A percentile compares a stretch with the other conserved stretches of the same genome.
These are phyloP conservation scores for Hyaloscypha variabilis DNA, from an alignment of 495 filamentous ascomycete genomes.

Conservation along the genomic window DNA sequence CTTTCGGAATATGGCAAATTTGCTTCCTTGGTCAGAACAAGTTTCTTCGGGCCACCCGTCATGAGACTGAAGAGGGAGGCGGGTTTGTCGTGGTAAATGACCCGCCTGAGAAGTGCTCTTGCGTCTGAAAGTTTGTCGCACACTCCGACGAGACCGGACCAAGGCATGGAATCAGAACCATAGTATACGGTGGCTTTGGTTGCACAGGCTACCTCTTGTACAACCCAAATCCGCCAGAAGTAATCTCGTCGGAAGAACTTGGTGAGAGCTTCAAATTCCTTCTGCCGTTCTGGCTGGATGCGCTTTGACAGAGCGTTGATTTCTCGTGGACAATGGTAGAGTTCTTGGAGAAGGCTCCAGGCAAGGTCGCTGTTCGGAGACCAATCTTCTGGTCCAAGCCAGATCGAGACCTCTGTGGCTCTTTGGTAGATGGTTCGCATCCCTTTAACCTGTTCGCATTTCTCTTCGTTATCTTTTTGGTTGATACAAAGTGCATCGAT, in stretches of 20 bases:
- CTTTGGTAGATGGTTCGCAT: slow-evolving; percentile 24
- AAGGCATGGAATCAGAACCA: slow-evolving; percentile 3
- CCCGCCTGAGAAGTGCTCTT: background rate
- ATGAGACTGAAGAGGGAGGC: background rate
- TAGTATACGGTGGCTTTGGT: background rate
- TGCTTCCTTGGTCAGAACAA: background rate
- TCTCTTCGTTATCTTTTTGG: slow-evolving; percentile 21
- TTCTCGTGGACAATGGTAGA: background rate
- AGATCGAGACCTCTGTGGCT: slow-evolving; percentile 12
- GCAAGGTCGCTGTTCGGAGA: background rate
- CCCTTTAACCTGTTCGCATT: slow-evolving; percentile 15
- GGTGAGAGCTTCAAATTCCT: background rate
- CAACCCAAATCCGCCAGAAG: slow-evolving; percentile 4
- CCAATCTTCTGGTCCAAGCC: slow-evolving; percentile 11
- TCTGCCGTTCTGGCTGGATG: background rate
- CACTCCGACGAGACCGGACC: background rate
- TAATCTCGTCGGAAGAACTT: background rate
- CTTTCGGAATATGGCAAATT: background rate
- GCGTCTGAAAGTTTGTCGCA: background rate
- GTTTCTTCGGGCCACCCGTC: background rate
- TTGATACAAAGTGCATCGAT: slow-evolving; percentile 26
- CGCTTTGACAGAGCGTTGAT: background rate
- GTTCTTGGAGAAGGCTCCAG: background rate
- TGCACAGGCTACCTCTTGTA: background rate
- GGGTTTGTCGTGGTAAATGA: background rate